Base-by-base conservation (phyloP, 2,329 filamentous ascomycete species). In the Xylariaceae sp. region DNA sequence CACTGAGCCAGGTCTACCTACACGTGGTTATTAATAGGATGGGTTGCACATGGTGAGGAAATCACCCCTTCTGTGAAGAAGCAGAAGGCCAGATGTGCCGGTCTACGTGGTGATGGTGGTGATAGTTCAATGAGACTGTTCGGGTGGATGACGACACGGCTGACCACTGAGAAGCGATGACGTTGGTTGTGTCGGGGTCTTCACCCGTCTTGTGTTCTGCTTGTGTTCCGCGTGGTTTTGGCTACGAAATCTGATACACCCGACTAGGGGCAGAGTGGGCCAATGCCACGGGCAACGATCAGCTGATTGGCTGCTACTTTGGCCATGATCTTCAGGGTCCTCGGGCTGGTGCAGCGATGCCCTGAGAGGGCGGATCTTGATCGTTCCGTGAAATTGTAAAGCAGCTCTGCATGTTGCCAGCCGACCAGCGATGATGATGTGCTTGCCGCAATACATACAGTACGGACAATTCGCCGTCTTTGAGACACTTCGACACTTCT, bases 321-420 rank as follows among this genome's bases (percentile, higher is more conserved):
- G 57, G 48, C 32, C 35, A 51, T 58, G 58, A 63, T 62, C 60
- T 59, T 62, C 58, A 62, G 58, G 61, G 59, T 62, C 59, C 58
- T 59, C 54, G 56, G 47, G 22, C 7, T 57, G 52, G 55, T 57
- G 53, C 51, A 47, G 55, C 50, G 50, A 39, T 35, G 47, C 45
- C 51, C 53, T 55, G 57, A 55, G 54, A 52, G 55, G 54, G 49
- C 56, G 54, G 54, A 50, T 4, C 22, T 27, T 27, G 4, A 27
- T 27, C 22, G 22, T 27, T 27, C 7, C 22, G 4, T 4, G 4
- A 7, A 27, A 27, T 7, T 27, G 22, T 27, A 27, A 27, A 27
- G 4, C 49, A 17, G 40, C 48, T 49, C 51, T 46, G 51, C 52
- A 49, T 45, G 42, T 52, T 42, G 31, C 51, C 54, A n/a, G n/a